Evolutionary conservation across 306 rosid species (phyloP), one percentile per base, ranked within the genome.

Genomic region (Cucumis cinereus): DNA sequence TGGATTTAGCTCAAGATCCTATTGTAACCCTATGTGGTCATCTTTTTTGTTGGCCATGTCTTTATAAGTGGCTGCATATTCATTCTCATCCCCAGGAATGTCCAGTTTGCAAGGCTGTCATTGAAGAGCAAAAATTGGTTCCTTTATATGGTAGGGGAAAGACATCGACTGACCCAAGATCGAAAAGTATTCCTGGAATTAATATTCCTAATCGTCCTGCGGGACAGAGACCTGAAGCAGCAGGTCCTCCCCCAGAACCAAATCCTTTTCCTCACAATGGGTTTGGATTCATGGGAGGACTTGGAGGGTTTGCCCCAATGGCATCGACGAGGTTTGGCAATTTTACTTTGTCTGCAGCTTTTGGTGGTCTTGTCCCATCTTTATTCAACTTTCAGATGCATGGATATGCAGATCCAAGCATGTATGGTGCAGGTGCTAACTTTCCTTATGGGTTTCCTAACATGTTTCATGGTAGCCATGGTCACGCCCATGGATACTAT

Each of bases 1-100:
- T 92, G 13, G 97, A 92, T 12, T 87, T 92, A 73, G 97, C 97
- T 57, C 97, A 92, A 80, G 97, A 92, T 55, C 97, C 97, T 2
- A 92, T 92, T 64, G 91, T 89, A 17, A 92, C 97, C 62, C 54
- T 89, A 38, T 92, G 97, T n/a, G 97, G 97, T 59, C 97, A 92
- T 83, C 96, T 92, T 49, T 92, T 88, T 77, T 92, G 97, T 79
- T 92, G 97, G 97, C 93, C 97, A 1, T 92, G 97, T 79, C 97
- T 92, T 66, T 92, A 89, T 86, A 89, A 88, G 69, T 92, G 97
- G 97, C 91, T 92, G 75, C 87, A 89, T 75, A 74, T 87, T 81
- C 97, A 89, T 79, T 89, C 97, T 10, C 89, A 86, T 24, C 86
- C 96, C 23, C 86, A 77, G 66, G 96, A 88, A 78, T 92, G 97